Evolutionary conservation across 371 early-diverging fungal genomes (phyloP).

Genomic region (Actinomortierella ambigua): DNA sequence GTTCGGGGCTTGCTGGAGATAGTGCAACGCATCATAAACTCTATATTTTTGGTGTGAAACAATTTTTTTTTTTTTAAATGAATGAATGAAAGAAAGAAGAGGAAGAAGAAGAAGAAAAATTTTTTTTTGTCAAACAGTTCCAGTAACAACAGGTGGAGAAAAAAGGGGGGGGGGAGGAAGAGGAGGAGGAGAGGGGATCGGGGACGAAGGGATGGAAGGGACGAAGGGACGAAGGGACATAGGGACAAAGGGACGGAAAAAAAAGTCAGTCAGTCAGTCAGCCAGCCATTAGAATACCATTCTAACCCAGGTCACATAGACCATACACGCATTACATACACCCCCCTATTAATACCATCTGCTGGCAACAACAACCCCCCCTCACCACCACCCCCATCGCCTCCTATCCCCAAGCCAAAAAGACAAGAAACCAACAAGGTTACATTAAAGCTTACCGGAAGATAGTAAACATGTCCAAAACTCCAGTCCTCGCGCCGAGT

Average conservation of each 20-base stretch:
- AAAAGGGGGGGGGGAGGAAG: neutral
- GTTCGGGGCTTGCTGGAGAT: conserved; percentile 34
- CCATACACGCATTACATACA: too few relatives aligned
- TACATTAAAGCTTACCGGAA: conserved; percentile 39
- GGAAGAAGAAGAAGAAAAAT: neutral
- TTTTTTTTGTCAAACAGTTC: too few relatives aligned
- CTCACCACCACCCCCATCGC: too few relatives aligned
- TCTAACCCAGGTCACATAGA: too few relatives aligned
- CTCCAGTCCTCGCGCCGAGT: conserved; percentile 50
- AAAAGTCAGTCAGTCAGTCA: too few relatives aligned
- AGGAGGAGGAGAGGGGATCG: neutral
- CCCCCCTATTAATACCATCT: too few relatives aligned
- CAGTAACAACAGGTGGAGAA: too few relatives aligned
- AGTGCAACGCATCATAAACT: conserved; percentile 39
- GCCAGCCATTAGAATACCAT: too few relatives aligned
- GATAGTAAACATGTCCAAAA: conserved; percentile 53
- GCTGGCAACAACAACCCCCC: too few relatives aligned
- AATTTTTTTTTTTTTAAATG: too few relatives aligned
- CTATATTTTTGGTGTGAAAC: conserved; percentile 1
- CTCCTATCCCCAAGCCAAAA: too few relatives aligned
- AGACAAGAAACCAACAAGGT: neutral
- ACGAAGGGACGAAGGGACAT: neutral
- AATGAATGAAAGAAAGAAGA: neutral
- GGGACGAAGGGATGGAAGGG: neutral
- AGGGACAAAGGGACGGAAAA: too few relatives aligned